Evolutionary conservation across 2,329 filamentous ascomycete genomes (phyloP).

Genomic region (Fusarium torreyae): DNA sequence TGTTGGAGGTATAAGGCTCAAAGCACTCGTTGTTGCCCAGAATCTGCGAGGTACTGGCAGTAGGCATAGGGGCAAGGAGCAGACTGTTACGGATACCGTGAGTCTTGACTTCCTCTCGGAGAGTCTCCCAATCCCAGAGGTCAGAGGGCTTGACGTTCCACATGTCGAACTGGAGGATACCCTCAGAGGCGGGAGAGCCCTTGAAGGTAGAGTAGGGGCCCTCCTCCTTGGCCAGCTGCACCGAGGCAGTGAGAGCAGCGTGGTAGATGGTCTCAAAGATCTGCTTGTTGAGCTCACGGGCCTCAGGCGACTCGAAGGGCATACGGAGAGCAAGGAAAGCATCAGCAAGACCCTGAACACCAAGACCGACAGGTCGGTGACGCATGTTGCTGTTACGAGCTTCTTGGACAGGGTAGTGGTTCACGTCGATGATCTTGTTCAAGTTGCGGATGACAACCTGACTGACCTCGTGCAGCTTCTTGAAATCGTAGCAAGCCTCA

Average conservation of each 20-base stretch:
- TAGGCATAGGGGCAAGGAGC: slow-evolving; percentile 97
- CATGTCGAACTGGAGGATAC: slow-evolving; percentile 98
- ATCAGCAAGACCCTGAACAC: slow-evolving; percentile 97
- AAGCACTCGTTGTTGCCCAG: slow-evolving; percentile 99
- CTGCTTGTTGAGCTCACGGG: slow-evolving; percentile 93
- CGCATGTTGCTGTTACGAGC: slow-evolving; percentile 97
- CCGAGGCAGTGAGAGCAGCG: slow-evolving; percentile 89
- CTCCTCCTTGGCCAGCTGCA: slow-evolving; percentile 85
- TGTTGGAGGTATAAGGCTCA: slow-evolving; percentile 99
- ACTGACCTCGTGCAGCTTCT: slow-evolving; percentile 95
- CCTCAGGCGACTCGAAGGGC: slow-evolving; percentile 97
- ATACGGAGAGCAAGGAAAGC: slow-evolving; percentile 96
- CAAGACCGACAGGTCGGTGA: slow-evolving; percentile 94
- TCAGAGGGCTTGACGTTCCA: slow-evolving; percentile 95
- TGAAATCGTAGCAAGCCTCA: slow-evolving; percentile 90
- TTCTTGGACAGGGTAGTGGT: slow-evolving; percentile 97
- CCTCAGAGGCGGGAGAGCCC: slow-evolving; percentile 94
- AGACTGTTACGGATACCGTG: slow-evolving; percentile 96
- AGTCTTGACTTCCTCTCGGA: slow-evolving; percentile 93
- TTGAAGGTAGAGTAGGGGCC: slow-evolving; percentile 92
- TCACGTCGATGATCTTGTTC: slow-evolving; percentile 98
- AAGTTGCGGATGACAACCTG: slow-evolving; percentile 94
- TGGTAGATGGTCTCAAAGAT: slow-evolving; percentile 99
- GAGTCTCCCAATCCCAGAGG: slow-evolving; percentile 93
- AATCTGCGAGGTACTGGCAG: slow-evolving; percentile 96